phyloP scores from a whole-genome alignment of 129 eudicot species.

The Heracleum sosnowskyi region DNA sequence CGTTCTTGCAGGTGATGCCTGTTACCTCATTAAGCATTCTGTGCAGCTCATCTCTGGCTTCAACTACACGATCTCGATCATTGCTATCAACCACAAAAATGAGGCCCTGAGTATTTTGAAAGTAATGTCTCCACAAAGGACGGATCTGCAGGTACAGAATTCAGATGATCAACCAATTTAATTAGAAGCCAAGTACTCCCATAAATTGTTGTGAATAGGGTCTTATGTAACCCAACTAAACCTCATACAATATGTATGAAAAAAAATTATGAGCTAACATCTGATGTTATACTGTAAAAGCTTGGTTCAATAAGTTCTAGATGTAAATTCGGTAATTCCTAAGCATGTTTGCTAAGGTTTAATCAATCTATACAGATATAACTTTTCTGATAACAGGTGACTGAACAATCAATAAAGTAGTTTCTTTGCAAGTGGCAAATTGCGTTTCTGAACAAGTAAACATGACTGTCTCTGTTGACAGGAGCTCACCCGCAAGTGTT shows the following conservation, averaged over 20 bases:
- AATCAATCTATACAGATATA: too few species aligned
- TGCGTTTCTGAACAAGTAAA: background rate
- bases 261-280: background rate
- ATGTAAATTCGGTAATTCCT: background rate
- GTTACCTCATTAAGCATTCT: conserved; percentile 36
- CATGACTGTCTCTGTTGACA: background rate
- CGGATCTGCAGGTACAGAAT: conserved; percentile 23
- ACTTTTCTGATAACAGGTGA: background rate
- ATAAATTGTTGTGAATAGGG: background rate
- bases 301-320: background rate
- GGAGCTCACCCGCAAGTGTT: background rate
- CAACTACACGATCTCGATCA: conserved; percentile 33
- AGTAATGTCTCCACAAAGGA: conserved; percentile 41
- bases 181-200: background rate
- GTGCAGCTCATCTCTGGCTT: conserved; percentile 40
- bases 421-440: background rate
- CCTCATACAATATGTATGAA: background rate
- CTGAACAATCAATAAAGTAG: background rate
- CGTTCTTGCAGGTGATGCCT: background rate
- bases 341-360: background rate
- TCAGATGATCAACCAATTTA: background rate
- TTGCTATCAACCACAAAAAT: conserved; percentile 38
- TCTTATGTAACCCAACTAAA: too few species aligned
- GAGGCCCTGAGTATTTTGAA: conserved; percentile 39
- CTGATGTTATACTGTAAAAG: background rate